These are phyloP conservation scores for Boletus subluridellus DNA, from an alignment of 1,284 basidiomycete species.

Conservation along the genomic window DNA sequence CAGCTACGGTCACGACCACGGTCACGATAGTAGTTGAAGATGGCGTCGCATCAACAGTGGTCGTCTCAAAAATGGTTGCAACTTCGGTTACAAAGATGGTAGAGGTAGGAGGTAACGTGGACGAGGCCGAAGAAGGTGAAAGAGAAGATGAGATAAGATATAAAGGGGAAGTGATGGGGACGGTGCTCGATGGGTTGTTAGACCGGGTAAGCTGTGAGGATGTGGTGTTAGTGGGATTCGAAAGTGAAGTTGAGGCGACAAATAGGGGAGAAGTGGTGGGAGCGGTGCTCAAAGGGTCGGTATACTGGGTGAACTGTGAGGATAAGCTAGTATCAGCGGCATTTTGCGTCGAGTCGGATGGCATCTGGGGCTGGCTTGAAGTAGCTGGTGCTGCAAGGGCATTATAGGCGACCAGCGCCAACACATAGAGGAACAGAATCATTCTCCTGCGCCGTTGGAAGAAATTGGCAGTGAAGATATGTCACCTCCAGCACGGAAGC, in stretches of 20 bases:
- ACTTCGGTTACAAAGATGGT: constrained; percentile 8
- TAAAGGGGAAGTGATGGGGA: not conserved
- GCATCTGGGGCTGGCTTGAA: not conserved
- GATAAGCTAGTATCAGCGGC: not conserved
- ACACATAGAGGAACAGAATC: constrained; percentile 5
- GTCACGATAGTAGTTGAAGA: constrained; percentile 20
- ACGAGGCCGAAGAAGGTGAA: not conserved
- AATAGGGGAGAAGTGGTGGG: not conserved
- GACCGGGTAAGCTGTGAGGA: not conserved
- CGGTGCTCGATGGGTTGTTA: not conserved
- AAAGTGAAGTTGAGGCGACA: not conserved
- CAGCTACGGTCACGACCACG: constrained; percentile 24
- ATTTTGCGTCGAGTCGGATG: not conserved
- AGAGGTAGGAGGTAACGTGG: not conserved
- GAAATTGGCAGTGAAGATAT: not conserved
- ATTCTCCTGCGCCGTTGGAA: constrained; percentile 6
- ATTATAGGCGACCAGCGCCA: constrained; percentile 21
- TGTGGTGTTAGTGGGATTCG: not conserved
- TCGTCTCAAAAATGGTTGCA: constrained; percentile 8
- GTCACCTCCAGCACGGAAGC: not conserved
- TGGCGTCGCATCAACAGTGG: not conserved
- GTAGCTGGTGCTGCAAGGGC: constrained; percentile 12
- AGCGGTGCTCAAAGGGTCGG: not conserved
- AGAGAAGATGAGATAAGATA: not conserved
- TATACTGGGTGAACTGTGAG: not conserved